Conservation (phyloP, 495 filamentous ascomycete species). For the Penicillium maclennaniae region DNA sequence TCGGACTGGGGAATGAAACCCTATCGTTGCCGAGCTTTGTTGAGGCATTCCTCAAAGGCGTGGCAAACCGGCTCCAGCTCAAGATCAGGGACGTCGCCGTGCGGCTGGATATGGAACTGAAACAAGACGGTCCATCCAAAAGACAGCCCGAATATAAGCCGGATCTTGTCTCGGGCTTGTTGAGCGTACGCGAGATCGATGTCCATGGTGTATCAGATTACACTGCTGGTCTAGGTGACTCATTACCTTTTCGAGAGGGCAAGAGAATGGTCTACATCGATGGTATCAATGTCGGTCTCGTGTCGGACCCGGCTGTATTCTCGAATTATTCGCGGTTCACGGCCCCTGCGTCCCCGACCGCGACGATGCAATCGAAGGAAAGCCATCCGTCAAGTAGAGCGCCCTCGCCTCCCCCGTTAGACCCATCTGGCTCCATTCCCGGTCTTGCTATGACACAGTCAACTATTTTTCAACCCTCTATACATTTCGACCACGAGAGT, state of each 20-base stretch:
- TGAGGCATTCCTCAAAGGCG: conserved; percentile 75
- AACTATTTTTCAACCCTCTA: conserved; percentile 36
- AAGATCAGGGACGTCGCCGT: conserved; percentile 63
- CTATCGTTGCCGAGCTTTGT: conserved; percentile 78
- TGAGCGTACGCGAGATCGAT: conserved; percentile 62
- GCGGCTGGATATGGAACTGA: conserved; percentile 55
- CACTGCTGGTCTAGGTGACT: conserved; percentile 26
- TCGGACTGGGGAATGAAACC: conserved; percentile 64
- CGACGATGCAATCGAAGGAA: conserved; percentile 41
- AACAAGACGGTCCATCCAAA: conserved; percentile 40
- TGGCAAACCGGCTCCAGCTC: conserved; percentile 74
- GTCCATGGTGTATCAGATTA: conserved; percentile 59
- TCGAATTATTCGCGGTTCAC: conserved; percentile 59
- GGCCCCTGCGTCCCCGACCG: conserved; percentile 58
- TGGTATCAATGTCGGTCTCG: conserved; percentile 60
- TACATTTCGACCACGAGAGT: conserved; percentile 4
- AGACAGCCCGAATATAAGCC: conserved; percentile 39
- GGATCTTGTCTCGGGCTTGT: conserved; percentile 56
- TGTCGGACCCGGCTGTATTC: conserved; percentile 71
- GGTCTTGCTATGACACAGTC: conserved; percentile 40
- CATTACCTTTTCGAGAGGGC: conserved; percentile 40
- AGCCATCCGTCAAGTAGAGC: conserved; percentile 33
- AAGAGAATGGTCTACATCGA: conserved; percentile 62
- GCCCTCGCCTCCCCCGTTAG: conserved; percentile 26
- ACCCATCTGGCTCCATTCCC: conserved; percentile 26